A percentile compares a stretch with the other conserved stretches of the same genome.
Evolutionary conservation across 495 filamentous ascomycete species (phyloP).

Genomic region (Extremus antarcticus): DNA sequence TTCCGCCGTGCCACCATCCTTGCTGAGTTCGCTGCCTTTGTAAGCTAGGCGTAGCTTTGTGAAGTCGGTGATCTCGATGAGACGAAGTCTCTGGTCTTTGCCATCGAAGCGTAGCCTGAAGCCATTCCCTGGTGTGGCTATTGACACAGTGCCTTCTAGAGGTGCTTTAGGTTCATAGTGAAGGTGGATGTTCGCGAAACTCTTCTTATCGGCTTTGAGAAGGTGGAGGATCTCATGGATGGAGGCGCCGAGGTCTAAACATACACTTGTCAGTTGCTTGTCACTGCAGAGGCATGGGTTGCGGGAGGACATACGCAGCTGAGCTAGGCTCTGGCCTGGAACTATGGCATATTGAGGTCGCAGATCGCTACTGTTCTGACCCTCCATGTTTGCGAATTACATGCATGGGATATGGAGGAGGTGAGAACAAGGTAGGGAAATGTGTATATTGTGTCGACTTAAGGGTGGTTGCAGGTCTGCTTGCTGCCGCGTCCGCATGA

Average conservation of each 20-base stretch:
- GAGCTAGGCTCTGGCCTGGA: conserved; percentile 1
- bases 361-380: background rate
- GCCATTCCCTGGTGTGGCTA: conserved; percentile 73
- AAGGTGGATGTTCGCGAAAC: conserved; percentile 73
- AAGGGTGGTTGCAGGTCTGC: background rate
- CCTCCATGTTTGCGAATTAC: background rate
- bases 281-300: background rate
- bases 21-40: conserved; percentile 74
- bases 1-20: conserved; percentile 40
- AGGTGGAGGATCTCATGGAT: conserved; percentile 77
- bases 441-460: too few relatives aligned
- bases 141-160: conserved; percentile 55
- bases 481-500: background rate
- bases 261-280: background rate
- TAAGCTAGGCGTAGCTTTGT: conserved; percentile 72
- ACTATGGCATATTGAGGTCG: background rate
- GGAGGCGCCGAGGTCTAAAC: conserved; percentile 73
- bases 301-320: background rate
- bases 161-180: conserved; percentile 62
- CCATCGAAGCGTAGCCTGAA: conserved; percentile 87
- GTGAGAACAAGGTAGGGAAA: too few relatives aligned
- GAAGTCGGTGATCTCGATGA: conserved; percentile 88
- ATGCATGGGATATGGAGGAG: too few relatives aligned
- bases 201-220: conserved; percentile 70
- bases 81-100: conserved; percentile 75